These are phyloP conservation scores for Oryza punctata DNA, from an alignment of 176 grass and related monocot species.

Conservation along the genomic window DNA sequence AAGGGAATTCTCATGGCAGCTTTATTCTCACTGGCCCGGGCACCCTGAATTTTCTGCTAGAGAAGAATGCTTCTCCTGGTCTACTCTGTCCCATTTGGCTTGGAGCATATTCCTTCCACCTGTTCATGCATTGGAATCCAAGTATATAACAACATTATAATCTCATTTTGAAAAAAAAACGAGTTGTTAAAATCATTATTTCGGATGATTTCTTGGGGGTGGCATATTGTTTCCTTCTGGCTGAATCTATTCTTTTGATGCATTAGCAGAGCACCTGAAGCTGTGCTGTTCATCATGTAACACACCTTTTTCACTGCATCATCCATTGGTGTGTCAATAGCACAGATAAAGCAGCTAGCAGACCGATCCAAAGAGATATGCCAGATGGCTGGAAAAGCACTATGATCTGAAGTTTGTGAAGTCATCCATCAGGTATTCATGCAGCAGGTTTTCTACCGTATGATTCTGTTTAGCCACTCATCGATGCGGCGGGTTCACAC, in stretches of 20 bases:
- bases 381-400: slow-evolving; percentile 54
- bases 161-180: slow-evolving; percentile 18
- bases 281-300: slow-evolving; percentile 53
- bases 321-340: slow-evolving; percentile 44
- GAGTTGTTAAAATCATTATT: slow-evolving; percentile 34
- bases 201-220: slow-evolving; percentile 32
- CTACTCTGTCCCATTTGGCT: slow-evolving; percentile 20
- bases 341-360: slow-evolving; percentile 42
- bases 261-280: slow-evolving; percentile 55
- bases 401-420: slow-evolving; percentile 50
- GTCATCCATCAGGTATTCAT: slow-evolving; percentile 47
- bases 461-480: slow-evolving; percentile 18
- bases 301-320: slow-evolving; percentile 34
- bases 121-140: slow-evolving; percentile 14
- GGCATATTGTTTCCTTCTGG: slow-evolving; percentile 30
- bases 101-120: slow-evolving; percentile 32
- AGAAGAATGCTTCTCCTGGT: slow-evolving; percentile 23
- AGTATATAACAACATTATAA: not conserved
- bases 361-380: slow-evolving; percentile 53
- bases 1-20: slow-evolving; percentile 29
- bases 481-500: not conserved
- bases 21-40: slow-evolving; percentile 20
- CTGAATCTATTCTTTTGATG: slow-evolving; percentile 55
- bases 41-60: slow-evolving; percentile 26
- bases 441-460: slow-evolving; percentile 34